A percentile compares a stretch with the other conserved stretches of the same genome.
These are phyloP conservation scores for Sisymbrium altissimum DNA, from an alignment of 345 rosid genomes.

Conservation along the genomic window DNA sequence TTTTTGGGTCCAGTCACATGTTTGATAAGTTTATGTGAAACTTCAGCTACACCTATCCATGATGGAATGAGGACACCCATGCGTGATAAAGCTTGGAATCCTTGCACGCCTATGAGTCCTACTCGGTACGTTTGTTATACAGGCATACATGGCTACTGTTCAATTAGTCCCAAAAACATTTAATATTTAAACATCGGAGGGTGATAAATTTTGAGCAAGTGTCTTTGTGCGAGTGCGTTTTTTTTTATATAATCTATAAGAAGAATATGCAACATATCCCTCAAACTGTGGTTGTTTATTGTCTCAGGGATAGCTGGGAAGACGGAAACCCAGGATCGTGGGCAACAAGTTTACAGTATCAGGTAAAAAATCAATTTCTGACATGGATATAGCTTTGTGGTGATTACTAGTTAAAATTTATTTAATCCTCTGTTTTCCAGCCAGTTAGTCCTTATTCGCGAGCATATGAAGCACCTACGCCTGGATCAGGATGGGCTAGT, in stretches of 20 bases:
- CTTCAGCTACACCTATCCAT: constrained; percentile 80
- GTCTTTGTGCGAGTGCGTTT: no score
- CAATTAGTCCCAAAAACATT: not conserved
- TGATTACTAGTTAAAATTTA: not conserved
- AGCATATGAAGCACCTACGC: constrained; percentile 73
- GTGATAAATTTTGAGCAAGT: not conserved
- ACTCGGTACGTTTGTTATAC: constrained; percentile 46
- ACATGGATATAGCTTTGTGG: not conserved
- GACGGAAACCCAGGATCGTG: constrained; percentile 83
- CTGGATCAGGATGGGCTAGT: constrained; percentile 67
- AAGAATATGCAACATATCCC: not conserved
- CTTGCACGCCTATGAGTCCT: constrained; percentile 82
- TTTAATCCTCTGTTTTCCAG: constrained; percentile 31
- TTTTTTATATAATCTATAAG: no score
- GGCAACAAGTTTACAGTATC: constrained; percentile 75
- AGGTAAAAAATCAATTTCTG: constrained; percentile 37
- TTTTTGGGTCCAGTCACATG: not conserved
- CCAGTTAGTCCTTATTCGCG: constrained; percentile 69
- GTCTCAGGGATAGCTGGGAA: constrained; percentile 76
- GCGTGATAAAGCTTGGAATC: constrained; percentile 93
- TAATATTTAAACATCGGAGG: not conserved
- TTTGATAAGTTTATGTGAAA: constrained; percentile 5
- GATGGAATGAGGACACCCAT: constrained; percentile 97
- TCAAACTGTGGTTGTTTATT: not conserved
- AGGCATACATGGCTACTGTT: not conserved